A percentile compares a stretch with the other conserved stretches of the same genome.
Evolutionary conservation across 495 filamentous ascomycete species (phyloP).

Genomic region (Aspergillus nanangensis): DNA sequence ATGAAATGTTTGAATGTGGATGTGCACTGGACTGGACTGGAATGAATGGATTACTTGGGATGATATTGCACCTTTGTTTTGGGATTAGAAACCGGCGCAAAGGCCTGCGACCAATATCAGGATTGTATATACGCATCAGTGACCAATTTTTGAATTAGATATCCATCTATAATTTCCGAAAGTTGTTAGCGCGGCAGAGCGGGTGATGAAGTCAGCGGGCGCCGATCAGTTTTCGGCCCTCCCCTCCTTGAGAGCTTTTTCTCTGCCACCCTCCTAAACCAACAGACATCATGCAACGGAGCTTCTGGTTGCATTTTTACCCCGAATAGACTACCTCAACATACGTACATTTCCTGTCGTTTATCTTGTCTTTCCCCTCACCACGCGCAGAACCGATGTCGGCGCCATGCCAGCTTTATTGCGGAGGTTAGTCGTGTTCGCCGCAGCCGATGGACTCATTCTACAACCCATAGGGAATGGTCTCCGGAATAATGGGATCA

Average conservation of each 20-base stretch:
- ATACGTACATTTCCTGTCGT: background rate
- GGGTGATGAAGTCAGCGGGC: background rate
- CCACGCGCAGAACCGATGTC: slow-evolving; percentile 11
- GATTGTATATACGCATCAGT: slow-evolving; percentile 22
- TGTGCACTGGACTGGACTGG: slow-evolving; percentile 11
- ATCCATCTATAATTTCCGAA: background rate
- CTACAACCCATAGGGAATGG: slow-evolving; percentile 63
- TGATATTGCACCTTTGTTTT: slow-evolving; percentile 8
- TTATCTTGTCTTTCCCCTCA: slow-evolving; percentile 1
- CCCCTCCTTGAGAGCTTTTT: too few species aligned
- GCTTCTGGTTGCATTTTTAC: background rate
- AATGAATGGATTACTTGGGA: background rate
- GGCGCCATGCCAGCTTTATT: slow-evolving; percentile 65
- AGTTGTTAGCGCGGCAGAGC: too few species aligned
- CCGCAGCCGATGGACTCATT: slow-evolving; percentile 80
- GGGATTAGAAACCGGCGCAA: slow-evolving; percentile 11
- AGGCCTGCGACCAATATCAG: slow-evolving; percentile 15
- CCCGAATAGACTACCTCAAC: background rate
- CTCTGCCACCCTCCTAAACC: too few species aligned
- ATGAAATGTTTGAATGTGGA: slow-evolving; percentile 37
- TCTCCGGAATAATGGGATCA: slow-evolving; percentile 36
- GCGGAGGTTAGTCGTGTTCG: slow-evolving; percentile 76
- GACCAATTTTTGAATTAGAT: slow-evolving; percentile 18
- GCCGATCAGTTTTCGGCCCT: too few species aligned
- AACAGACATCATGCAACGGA: background rate